Conservation (phyloP, 2,329 filamentous ascomycete genomes). For the Fusarium sp. region DNA sequence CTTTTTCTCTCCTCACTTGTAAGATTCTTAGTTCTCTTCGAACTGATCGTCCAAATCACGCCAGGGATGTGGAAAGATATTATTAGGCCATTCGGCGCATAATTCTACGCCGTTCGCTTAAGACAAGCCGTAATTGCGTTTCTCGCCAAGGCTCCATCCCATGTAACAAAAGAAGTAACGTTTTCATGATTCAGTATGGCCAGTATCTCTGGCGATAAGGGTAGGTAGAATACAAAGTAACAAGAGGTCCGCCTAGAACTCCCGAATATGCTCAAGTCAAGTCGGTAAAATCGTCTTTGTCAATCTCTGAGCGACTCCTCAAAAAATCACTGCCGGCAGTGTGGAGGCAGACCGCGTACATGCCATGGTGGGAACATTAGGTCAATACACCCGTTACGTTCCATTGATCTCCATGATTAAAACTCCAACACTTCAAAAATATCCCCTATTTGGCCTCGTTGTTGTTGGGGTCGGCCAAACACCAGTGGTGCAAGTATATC, state of each 20-base stretch:
- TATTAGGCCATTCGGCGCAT: background rate
- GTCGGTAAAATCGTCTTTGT: background rate
- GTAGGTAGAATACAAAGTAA: background rate
- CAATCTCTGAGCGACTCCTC: background rate
- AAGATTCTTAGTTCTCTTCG: background rate
- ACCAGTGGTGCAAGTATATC: slow-evolving; percentile 31
- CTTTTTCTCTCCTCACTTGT: background rate
- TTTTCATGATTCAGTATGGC: background rate
- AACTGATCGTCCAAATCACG: background rate
- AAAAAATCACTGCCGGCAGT: background rate
- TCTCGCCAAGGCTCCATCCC: background rate
- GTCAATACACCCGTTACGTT: background rate
- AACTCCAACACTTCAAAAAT: slow-evolving; percentile 35
- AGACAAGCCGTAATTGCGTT: background rate
- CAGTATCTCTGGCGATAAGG: background rate
- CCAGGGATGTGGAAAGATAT: background rate
- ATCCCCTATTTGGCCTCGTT: slow-evolving; percentile 32
- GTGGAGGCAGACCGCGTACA: background rate
- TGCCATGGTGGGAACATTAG: background rate
- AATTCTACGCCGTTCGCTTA: background rate
- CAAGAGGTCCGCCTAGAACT: background rate
- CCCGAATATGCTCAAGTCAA: background rate
- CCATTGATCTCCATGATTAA: slow-evolving; percentile 3
- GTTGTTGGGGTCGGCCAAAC: slow-evolving; percentile 30
- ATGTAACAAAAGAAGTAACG: background rate